Base-by-base conservation (phyloP, 2,329 filamentous ascomycete genomes). In the Colletotrichum sp. region DNA sequence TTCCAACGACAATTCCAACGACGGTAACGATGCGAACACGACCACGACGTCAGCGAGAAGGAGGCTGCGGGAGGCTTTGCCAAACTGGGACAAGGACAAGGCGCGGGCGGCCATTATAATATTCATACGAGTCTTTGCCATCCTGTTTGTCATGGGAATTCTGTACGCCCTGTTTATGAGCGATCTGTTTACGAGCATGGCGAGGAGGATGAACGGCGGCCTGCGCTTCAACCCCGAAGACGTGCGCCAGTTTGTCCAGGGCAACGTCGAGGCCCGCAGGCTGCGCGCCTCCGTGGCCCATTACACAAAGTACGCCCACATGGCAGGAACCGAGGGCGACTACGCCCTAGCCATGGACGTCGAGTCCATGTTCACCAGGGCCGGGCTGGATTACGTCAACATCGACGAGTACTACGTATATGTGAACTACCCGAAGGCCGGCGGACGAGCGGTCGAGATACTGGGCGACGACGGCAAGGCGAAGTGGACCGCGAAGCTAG, bases 281-380 rank as follows among this genome's bases (percentile, higher is more conserved):
- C 94, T 97, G 83, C 90, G 92, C 78, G 93, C 95, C 55, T 94
- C 95, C 74, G 86, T 98, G 76, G 88, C 91, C 80, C 94, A 96
- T 81, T 92, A 96, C 78, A 96, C 95, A 6, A 91, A 91, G 72
- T 98, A 95, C 82, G 95, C 97, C 77, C 97, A 99, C 84, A 90
- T 99, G 77, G 97, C 95, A 3, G 97, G 97, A n/a, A 98, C 96
- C 5, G 94, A 98, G 86, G 97, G 97, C 64, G 96, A 98, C 86
- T 96, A 94, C 80, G 95, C 94, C 62, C 89, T 98, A 71, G 96
- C 95, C 9, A 91, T 95, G 86, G 98, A 96, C 88, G 92, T 98
- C 71, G 91, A 96, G 84, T 92, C 92, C 80, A 91, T 94, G 83
- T 98, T 98, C 84, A 86, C 87, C 79, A 90, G 89, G 67, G 93